Base-by-base conservation (phyloP, 805 yeast species). In the Ogataea saltuana region DNA sequence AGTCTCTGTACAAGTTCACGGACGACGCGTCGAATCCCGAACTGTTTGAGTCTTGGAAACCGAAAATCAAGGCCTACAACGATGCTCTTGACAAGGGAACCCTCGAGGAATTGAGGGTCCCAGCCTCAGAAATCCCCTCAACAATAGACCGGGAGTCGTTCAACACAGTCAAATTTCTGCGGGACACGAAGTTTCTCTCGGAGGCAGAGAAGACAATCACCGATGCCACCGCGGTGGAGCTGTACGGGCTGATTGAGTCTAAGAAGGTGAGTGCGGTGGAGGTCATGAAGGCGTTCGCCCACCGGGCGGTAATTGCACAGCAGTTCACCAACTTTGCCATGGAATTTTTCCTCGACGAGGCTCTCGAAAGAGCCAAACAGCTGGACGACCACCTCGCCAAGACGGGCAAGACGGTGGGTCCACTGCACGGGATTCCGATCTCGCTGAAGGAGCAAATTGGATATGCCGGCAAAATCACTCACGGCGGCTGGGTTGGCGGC, bases 381-480 rank as follows among this genome's bases (percentile, higher is more conserved):
- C 67, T 80, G 49, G 87, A 83, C 65, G 78, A 77, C 1, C 70
- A 72, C 49, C 60, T 68, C 32, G 63, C 59, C 13, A 67, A 69
- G 37, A 69, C 75, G 40, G 80, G 80, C n/a, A 63, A 73, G 44
- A 66, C 80, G 1, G 60, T 76, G 27, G 89, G 88, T 31, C 85
- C 87, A 9, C 63, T 83, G 45, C 88, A 83, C 53, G 88, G 88
- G 32, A 65, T 83, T 29, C 88, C 88, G 13, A 61, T 83, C 32
- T 81, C 88, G 0, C 63, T 83, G 32, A 83, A 83, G 55, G 88
- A 83, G 57, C 88, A 81, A 57, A 73, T 78, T 59, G 69, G 72
- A 44, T 74, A 69, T 54, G 70, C 67, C 42, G 83, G 76, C 21
- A 75, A 69, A 47, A 70, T 75, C 51, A 79, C 84, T 16, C 76